Conservation (phyloP, 163 green algal genomes). For the Coccomyxa subellipsoidea region DNA sequence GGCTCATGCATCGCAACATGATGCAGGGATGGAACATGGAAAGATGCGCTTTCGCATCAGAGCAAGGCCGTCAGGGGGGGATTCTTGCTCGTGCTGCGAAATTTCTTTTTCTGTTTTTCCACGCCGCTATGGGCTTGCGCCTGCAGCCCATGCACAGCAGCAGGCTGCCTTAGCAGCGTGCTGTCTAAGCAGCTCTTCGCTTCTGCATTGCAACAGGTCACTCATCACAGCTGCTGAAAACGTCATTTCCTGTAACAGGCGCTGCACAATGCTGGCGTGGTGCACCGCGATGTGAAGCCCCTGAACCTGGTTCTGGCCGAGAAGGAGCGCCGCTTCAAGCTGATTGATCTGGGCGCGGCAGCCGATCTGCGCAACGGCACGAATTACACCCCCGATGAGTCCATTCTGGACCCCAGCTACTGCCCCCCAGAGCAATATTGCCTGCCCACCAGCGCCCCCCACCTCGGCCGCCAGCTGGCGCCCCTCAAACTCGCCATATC, state of each 20-base stretch:
- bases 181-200: no score
- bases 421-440: conserved; percentile 61
- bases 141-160: no score
- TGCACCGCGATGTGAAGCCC: conserved; percentile 95
- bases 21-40: no score
- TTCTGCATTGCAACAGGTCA: no score
- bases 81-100: no score
- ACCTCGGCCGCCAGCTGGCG: conserved; percentile 34
- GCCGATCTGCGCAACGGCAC: conserved; percentile 76
- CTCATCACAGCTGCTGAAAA: not conserved
- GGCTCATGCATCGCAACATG: no score
- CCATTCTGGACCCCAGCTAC: conserved; percentile 77
- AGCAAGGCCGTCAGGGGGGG: no score
- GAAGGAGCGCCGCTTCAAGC: conserved; percentile 59
- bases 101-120: no score
- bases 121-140: no score
- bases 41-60: no score
- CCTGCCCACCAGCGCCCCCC: conserved; percentile 51
- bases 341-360: conserved; percentile 82
- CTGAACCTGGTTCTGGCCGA: conserved; percentile 88
- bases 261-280: conserved; percentile 86
- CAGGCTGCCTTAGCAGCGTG: no score
- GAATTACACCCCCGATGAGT: conserved; percentile 80
- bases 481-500: conserved; percentile 48
- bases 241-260: conserved; percentile 32